Base-by-base conservation (phyloP, 805 yeast species). In the Starmerella geochares region DNA sequence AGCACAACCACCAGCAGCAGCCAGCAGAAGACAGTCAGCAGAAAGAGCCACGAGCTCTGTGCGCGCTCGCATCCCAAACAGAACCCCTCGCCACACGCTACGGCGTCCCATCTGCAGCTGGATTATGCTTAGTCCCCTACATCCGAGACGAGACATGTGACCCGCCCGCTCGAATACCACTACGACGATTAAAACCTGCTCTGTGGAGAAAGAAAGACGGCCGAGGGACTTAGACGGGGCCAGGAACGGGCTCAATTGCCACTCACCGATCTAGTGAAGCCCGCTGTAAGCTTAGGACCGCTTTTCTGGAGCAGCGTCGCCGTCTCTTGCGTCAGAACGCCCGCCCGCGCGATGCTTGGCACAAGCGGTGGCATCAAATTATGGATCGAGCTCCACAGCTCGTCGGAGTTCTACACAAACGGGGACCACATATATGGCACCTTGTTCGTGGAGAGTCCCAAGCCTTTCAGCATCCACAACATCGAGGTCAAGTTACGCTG, bases 401-500 rank as follows among this genome's bases (percentile, higher is more conserved):
- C 19, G 10, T 40, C 19, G 2, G 53, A 47, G 27, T 55, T 25
- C 42, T 56, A 47, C 38, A 56, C 59, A 8, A 56, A 56, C 21
- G 59, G 59, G 19, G 58, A 56, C 31, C 24, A 39, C 5, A 17
- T 56, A 4, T 23, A 24, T 9, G 59, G 59, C 5, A 24, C 41
- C 10, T n/a, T 55, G 44, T 20, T 42, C 2, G 46, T 55, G 6
- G 50, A 56, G 13, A 32, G 33, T 29, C 3, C 19, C 10, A 50
- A 50, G 23, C 36, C 58, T 8, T 25, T 49, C 16, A 44, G 38
- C 11, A 49, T 50, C 19, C 54, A 29, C 17, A 35, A 49, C 14
- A 55, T 56, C 31, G 56, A 52, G 31, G 25, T 52, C 23, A 56
- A 48, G 24, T 47, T 56, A 25, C 45, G 58, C 2, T 56, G 59